Base-by-base conservation (phyloP, 371 early-diverging fungal genomes). In the Choanephora cucurbitarum region DNA sequence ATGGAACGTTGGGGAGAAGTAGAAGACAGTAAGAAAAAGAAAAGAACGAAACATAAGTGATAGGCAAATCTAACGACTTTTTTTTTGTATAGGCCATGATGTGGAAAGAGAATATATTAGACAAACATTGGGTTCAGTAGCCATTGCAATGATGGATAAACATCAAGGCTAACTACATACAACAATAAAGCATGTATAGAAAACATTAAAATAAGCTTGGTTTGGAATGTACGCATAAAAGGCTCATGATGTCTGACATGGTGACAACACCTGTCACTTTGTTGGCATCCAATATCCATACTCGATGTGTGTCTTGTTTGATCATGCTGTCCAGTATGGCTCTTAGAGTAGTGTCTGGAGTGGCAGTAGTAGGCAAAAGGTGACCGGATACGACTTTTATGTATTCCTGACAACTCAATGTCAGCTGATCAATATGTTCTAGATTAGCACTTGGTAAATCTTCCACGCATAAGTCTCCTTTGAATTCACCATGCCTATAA, bases 1-100 rank as follows among this genome's bases (percentile, higher is more conserved):
- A 93, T 91, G 41, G 82, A 84, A 31, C 81, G 84, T 44, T 97
- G 96, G 96, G 98, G 98, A 51, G 88, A 91, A 70, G 92, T 97
- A 5, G 95, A 95, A 79, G 94, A 94, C 66, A 89, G 88, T 78
- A 66, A 64, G 72, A 66, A 15, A n/a, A 13, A 19, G n/a, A 9
- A 45, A 22, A 21, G 13, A 17, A 10, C 13, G 13, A 9, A 17
- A 28, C 7, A 28, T 7, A 28, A 28, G 7, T 7, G 7, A 7
- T 28, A 28, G 28, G 7, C 28, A 28, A 28, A 46, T 45, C n/a
- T n/a, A n/a, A n/a, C 8, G 43, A 23, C 22, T 34, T 4, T 0
- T 18, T 22, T 28, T 57, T 37, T 24, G n/a, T 8, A 17, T 57
- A 77, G 77, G 77, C 41, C 80, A 79, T 47, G 80, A 79, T 52